A percentile compares a stretch with the other conserved stretches of the same genome.
phyloP scores from a whole-genome alignment of 1,139 yeast species.

The Candida sp. region DNA sequence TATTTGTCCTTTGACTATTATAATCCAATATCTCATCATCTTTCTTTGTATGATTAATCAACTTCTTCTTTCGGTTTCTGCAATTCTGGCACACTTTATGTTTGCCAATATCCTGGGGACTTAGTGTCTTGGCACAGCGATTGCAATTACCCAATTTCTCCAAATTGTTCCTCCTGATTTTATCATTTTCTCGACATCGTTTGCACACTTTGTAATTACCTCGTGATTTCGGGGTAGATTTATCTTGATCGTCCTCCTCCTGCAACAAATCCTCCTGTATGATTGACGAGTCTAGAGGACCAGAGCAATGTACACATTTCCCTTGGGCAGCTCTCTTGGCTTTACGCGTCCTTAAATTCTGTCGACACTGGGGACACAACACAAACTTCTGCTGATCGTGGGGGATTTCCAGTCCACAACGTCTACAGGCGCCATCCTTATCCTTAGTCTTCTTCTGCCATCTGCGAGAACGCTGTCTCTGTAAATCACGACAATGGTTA shows the following conservation, averaged over 20 bases:
- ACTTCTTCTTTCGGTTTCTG: conserved; percentile 49
- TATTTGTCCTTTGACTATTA: too few relatives aligned
- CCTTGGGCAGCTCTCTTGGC: conserved; percentile 61
- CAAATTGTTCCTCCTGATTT: conserved; percentile 50
- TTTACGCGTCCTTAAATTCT: conserved; percentile 50
- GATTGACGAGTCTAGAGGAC: conserved; percentile 50
- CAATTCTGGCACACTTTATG: conserved; percentile 57
- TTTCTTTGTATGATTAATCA: conserved; percentile 3
- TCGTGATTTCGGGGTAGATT: conserved; percentile 9
- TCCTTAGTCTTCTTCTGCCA: conserved; percentile 64
- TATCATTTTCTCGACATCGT: conserved; percentile 61
- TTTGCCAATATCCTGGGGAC: conserved; percentile 41
- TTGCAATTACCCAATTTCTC: conserved; percentile 61
- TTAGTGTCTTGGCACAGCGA: conserved; percentile 52
- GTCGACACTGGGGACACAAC: conserved; percentile 58
- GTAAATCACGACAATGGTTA: conserved; percentile 61
- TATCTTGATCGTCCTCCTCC: conserved; percentile 5
- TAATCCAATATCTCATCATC: too few relatives aligned
- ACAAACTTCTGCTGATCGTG: conserved; percentile 49
- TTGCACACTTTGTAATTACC: conserved; percentile 54
- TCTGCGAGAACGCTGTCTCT: conserved; percentile 57
- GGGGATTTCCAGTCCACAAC: conserved; percentile 58
- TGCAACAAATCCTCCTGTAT: conserved; percentile 15
- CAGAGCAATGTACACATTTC: conserved; percentile 65
- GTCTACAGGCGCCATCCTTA: conserved; percentile 59